Evolutionary conservation across 257 asterid genomes (phyloP), one percentile per base, ranked within the genome.

Genomic region (Phtheirospermum japonicum): DNA sequence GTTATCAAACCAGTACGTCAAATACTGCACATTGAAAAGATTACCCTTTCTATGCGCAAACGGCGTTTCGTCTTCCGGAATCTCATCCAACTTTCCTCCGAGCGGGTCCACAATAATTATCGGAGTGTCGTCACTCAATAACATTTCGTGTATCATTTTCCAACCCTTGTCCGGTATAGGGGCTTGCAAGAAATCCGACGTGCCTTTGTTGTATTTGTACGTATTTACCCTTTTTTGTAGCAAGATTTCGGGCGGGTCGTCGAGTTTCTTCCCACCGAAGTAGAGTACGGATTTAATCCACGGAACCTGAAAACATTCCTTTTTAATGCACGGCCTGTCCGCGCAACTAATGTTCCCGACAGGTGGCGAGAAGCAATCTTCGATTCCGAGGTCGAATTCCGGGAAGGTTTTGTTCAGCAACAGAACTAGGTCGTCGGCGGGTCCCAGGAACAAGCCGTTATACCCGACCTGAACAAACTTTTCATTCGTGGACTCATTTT

Each of bases 41-140:
- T 61, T 76, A 1, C 71, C 82, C 55, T 65, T 76, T 61, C 78
- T 69, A 17, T 76, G 78, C 3, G 78, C 73, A 5, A 69, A 76
- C 12, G 71, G 82, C 16, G 56, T 59, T 23, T 64, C 66, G 4
- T 46, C 36, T 57, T 76, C 78, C 17, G 39, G 11, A 39, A 76
- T 65, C 67, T 57, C 63, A 32, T 67, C 70, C 64, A 76, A 42
- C 60, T 30, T 65, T 26, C 82, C 82, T 12, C 82, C 57, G 0
- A 60, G 49, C 11, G 78, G 82, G 9, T 76, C 78, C 49, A 65
- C 0, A 6, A 76, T 73, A 23, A 76, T 61, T 53, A 69, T 40
- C 1, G 65, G 62, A 0, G 0, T 1, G 5, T 30, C 46, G 8
- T 73, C 64, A 18, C 57, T 26, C 34, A 68, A 12, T 5, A 76